Evolutionary conservation across 352 stramenopile genomes (phyloP).

Genomic region (Phytopythium aichiense): DNA sequence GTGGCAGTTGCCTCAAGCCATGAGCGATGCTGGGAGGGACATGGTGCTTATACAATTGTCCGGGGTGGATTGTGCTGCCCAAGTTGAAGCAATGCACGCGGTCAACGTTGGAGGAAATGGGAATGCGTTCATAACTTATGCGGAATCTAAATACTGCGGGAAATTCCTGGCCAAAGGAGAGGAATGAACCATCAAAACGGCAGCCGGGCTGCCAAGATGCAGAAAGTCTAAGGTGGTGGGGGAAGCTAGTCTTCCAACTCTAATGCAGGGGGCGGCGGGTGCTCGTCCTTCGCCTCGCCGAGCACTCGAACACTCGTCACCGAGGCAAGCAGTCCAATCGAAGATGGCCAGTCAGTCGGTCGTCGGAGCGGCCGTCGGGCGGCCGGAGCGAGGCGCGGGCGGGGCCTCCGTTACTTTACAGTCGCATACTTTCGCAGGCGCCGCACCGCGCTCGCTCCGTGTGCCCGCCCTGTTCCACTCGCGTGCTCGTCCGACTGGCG

Average conservation of each 20-base stretch:
- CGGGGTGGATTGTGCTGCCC: neutral
- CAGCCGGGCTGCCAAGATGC: neutral
- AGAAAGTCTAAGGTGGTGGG: neutral
- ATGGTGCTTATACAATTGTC: too few species aligned
- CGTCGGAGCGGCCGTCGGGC: neutral
- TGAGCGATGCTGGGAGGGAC: too few species aligned
- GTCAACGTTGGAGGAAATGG: neutral
- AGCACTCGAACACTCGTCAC: neutral
- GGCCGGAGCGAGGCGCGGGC: neutral
- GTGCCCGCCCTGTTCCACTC: neutral
- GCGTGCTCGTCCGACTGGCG: neutral
- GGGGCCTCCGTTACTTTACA: neutral
- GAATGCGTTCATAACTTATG: constrained; percentile 6
- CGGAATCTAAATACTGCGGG: constrained; percentile 2
- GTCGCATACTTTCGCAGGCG: neutral
- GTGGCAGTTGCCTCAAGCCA: too few species aligned
- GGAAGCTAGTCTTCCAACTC: constrained; percentile 3
- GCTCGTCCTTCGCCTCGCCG: neutral
- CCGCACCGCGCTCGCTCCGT: neutral
- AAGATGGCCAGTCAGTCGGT: neutral
- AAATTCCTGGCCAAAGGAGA: neutral
- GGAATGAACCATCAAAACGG: constrained; percentile 4
- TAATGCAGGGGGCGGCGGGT: neutral
- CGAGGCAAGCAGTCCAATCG: neutral
- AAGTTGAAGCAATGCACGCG: neutral